Evolutionary conservation across 2,329 filamentous ascomycete genomes (phyloP), one percentile per base, ranked within the genome.

Genomic region (Mollisiaceae sp.): DNA sequence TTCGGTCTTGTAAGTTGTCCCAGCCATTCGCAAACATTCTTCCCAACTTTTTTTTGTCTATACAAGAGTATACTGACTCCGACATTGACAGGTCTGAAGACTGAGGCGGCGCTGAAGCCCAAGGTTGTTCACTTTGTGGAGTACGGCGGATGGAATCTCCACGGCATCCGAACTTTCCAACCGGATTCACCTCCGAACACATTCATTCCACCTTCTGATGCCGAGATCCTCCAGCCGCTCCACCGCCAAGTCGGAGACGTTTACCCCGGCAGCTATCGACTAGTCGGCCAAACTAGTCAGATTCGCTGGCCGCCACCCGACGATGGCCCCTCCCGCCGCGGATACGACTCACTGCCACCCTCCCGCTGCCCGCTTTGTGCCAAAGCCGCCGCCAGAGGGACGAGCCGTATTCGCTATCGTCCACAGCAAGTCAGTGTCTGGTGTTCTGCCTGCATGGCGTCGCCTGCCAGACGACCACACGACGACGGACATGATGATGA

Each of bases 221-320:
- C 55, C 39, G 41, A 18, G 41, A 39, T 52, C n/a, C 36, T 35
- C 14, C 38, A 58, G 8, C 43, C 43, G 11, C 14, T 14, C 12
- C 35, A 27, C 15, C 60, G 60, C 39, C 50, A 57, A 24, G 27
- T 36, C 24, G 22, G 50, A 18, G 8, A 14, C 14, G 20, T 27
- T n/a, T 20, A 62, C 11, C 22, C 20, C 12, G 38, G 60, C 14
- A 18, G 5, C 52, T 45, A 57, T 18, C n/a, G 18, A 11, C 18
- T 24, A n/a, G 47, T 62, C 5, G 11, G 22, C 35, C 35, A 32
- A 38, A 27, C 56, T 8, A 22, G 20, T n/a, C 43, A 64, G 38
- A 56, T 60, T 4, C 47, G 62, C 15, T 60, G 62, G 62, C 62
- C 62, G 27, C 62, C 62, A 11, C 43, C 58, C 14, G 62, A 64